Evolutionary conservation across 257 asterid genomes (phyloP).

Genomic region (Solanum neorickii): DNA sequence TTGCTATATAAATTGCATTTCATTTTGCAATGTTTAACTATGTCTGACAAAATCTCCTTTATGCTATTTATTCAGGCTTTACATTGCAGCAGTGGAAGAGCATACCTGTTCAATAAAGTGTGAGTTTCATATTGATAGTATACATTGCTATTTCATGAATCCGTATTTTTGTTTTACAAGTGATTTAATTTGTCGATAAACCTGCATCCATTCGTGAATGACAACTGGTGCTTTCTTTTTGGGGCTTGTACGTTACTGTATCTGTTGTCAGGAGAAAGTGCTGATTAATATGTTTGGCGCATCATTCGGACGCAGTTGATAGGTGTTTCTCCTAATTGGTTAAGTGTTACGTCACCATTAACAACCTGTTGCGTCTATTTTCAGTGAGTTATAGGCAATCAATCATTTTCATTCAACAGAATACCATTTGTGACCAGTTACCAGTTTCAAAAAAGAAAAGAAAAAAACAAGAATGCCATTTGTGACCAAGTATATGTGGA

Average conservation of each 20-base stretch:
- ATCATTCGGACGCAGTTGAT: not conserved
- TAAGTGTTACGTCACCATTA: not conserved
- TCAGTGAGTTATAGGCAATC: not conserved
- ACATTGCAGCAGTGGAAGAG: constrained; percentile 73
- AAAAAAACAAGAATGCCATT: not conserved
- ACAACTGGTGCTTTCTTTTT: not conserved
- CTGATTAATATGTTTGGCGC: not conserved
- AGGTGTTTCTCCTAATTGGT: not conserved
- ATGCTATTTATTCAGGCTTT: constrained; percentile 38
- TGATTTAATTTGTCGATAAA: not conserved
- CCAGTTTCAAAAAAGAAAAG: no score
- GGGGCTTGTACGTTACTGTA: not conserved
- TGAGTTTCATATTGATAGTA: constrained; percentile 22
- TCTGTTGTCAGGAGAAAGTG: not conserved
- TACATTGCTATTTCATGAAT: not conserved
- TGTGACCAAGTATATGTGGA: not conserved
- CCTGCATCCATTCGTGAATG: not conserved
- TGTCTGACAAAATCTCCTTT: not conserved
- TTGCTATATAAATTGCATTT: not conserved
- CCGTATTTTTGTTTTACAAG: not conserved
- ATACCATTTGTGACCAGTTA: not conserved
- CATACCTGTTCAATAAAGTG: constrained; percentile 64
- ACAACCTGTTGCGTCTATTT: not conserved
- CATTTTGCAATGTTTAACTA: not conserved
- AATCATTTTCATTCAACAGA: not conserved